Conservation (phyloP, 2,329 filamentous ascomycete species). For the Triangularia setosa region DNA sequence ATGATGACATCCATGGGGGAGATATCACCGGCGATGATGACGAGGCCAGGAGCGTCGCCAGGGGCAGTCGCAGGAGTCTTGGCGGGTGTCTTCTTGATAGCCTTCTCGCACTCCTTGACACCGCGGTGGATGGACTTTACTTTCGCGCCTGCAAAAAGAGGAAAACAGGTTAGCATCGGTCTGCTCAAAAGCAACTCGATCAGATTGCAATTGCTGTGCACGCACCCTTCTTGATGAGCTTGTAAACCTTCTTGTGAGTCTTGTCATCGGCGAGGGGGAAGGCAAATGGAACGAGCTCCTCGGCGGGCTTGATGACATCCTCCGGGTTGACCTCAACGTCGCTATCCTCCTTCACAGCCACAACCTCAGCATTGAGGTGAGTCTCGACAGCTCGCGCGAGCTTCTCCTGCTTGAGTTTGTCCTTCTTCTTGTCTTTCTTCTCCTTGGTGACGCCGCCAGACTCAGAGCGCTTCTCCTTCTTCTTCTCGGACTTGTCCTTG, state of each 20-base stretch:
- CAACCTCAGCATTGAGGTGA: constrained; percentile 55
- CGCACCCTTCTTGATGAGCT: constrained; percentile 59
- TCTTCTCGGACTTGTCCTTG: constrained; percentile 57
- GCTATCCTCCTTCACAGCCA: constrained; percentile 36
- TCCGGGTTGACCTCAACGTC: constrained; percentile 42
- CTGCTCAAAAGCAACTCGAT: not conserved
- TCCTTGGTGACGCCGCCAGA: constrained; percentile 50
- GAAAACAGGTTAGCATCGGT: constrained; percentile 10
- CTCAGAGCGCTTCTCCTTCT: constrained; percentile 52
- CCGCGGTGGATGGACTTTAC: constrained; percentile 94
- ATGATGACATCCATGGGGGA: constrained; percentile 98
- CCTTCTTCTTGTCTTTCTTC: constrained; percentile 60
- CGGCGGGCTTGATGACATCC: constrained; percentile 39
- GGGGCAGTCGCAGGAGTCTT: constrained; percentile 58
- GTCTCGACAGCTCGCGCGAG: constrained; percentile 61
- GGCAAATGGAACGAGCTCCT: constrained; percentile 76
- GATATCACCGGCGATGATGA: constrained; percentile 94
- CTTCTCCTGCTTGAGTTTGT: constrained; percentile 74
- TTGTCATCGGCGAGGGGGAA: constrained; percentile 78
- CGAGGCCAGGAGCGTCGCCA: constrained; percentile 57
- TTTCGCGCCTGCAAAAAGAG: constrained; percentile 71
- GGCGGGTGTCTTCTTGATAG: constrained; percentile 83
- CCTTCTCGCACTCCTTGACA: constrained; percentile 98
- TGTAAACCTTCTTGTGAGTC: constrained; percentile 63
- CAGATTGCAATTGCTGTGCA: not conserved